Percentiles rank a stretch among this genome's conserved stretches.
phyloP scores from a whole-genome alignment of 805 yeast species.

The Candida nonsorbophila region DNA sequence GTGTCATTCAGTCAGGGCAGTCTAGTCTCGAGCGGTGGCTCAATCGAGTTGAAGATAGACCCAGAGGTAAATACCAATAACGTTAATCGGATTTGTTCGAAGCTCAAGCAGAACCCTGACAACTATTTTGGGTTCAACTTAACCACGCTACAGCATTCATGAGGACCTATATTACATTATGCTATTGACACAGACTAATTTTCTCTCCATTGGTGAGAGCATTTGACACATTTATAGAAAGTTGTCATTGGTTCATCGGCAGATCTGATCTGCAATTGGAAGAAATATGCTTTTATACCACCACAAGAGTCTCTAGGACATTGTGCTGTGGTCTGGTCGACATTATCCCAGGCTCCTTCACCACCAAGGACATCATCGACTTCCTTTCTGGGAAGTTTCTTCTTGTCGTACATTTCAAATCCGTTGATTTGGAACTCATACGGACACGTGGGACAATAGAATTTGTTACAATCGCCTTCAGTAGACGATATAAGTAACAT shows the following conservation, averaged over 20 bases:
- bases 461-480: constrained; percentile 48
- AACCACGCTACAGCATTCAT: background rate
- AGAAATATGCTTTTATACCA: constrained; percentile 88
- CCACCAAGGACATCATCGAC: constrained; percentile 97
- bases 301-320: constrained; percentile 89
- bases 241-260: constrained; percentile 99
- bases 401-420: constrained; percentile 79
- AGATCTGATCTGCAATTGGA: constrained; percentile 92
- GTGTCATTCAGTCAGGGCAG: no score
- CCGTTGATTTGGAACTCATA: constrained; percentile 88
- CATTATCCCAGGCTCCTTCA: constrained; percentile 98
- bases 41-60: no score
- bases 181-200: constrained; percentile 39
- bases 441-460: constrained; percentile 92
- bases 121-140: constrained; percentile 3
- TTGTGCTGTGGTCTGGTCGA: constrained; percentile 89
- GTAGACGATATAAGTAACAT: constrained; percentile 64
- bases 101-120: constrained; percentile 3
- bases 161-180: background rate
- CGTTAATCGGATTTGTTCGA: background rate
- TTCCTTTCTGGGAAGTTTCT: constrained; percentile 75
- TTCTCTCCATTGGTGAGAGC: constrained; percentile 96
- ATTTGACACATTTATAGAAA: constrained; percentile 88
- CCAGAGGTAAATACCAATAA: no score
- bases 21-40: no score